These are phyloP conservation scores for Debaryomyces psychrophilus DNA, from an alignment of 1,139 yeast genomes.

Conservation along the genomic window DNA sequence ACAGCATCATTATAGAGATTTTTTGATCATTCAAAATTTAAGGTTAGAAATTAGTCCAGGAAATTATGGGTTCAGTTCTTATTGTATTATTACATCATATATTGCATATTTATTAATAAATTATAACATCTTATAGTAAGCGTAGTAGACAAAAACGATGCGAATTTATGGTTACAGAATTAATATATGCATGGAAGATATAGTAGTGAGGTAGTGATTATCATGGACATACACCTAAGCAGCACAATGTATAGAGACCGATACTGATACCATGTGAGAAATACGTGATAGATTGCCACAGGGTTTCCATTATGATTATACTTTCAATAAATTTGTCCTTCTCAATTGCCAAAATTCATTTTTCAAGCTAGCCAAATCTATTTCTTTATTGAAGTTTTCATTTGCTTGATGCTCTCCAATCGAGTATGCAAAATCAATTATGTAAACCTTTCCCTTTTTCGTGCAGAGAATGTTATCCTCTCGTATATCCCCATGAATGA, in stretches of 20 bases:
- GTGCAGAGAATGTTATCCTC: constrained; percentile 1
- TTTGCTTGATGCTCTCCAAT: not conserved
- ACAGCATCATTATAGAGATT: not conserved
- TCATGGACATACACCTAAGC: too few species aligned
- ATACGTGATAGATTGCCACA: too few species aligned
- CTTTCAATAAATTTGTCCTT: too few species aligned
- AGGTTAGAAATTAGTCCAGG: not conserved
- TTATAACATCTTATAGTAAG: not conserved
- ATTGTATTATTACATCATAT: constrained; percentile 7
- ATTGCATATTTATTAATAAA: constrained; percentile 1
- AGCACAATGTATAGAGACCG: too few species aligned
- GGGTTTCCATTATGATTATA: too few species aligned
- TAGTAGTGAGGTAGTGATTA: too few species aligned
- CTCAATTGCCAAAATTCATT: too few species aligned
- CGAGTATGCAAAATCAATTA: constrained; percentile 7
- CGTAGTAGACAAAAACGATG: not conserved
- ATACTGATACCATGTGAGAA: too few species aligned
- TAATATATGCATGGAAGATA: too few species aligned
- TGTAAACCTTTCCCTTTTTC: constrained; percentile 5
- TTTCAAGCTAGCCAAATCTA: not conserved
- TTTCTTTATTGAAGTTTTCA: not conserved
- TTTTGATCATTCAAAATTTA: not conserved
- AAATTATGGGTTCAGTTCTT: constrained; percentile 7
- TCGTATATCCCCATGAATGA: constrained; percentile 5
- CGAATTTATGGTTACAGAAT: too few species aligned